A percentile compares a stretch with the other conserved stretches of the same genome.
These are phyloP conservation scores for Botrytis aclada DNA, from an alignment of 2,329 filamentous ascomycete genomes.

Conservation along the genomic window DNA sequence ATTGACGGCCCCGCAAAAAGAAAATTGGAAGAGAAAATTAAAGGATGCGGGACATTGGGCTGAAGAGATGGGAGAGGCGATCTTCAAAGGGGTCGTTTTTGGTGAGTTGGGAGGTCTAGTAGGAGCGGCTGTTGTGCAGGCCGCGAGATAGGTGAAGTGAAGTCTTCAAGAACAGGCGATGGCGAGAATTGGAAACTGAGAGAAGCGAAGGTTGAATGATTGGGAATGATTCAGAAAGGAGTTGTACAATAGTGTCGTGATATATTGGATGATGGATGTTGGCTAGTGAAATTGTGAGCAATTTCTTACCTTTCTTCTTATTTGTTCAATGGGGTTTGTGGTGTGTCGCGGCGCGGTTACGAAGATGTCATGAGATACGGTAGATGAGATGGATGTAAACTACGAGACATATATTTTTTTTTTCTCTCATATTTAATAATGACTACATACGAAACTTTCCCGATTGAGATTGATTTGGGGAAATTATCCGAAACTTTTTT, in stretches of 20 bases:
- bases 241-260: background rate
- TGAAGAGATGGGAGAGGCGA: conserved; percentile 34
- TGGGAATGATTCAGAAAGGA: background rate
- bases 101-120: conserved; percentile 36
- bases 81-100: conserved; percentile 39
- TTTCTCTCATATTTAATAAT: background rate
- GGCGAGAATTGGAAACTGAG: background rate
- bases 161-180: background rate
- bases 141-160: background rate
- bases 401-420: background rate
- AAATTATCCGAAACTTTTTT: background rate
- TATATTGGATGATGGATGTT: background rate
- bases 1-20: conserved; percentile 31
- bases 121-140: conserved; percentile 29
- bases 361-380: background rate
- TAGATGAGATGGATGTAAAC: background rate
- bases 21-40: conserved; percentile 35
- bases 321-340: background rate
- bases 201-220: background rate
- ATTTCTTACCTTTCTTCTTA: background rate
- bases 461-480: background rate
- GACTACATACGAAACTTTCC: background rate
- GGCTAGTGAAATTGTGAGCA: background rate
- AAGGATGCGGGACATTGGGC: conserved; percentile 37
- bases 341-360: background rate